Evolutionary conservation across 192 early-diverging fungal genomes (phyloP), one percentile per base, ranked within the genome.

Genomic region (Coemansia umbellata): DNA sequence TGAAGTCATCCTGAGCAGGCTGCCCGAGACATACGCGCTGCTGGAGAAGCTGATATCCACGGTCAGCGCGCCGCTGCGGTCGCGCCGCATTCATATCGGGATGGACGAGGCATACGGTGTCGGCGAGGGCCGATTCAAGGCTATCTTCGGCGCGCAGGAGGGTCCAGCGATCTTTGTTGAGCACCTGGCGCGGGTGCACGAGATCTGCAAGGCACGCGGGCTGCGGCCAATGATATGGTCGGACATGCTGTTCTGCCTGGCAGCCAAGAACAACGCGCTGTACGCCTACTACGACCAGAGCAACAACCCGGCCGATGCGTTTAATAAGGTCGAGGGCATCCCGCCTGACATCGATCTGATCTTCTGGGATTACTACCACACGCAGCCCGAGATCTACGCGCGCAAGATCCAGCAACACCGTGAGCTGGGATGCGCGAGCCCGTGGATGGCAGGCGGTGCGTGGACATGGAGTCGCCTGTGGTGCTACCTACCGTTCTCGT

Each of bases 331-430:
- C 22, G 47, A 50, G 18, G 67, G 74, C 23, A 69, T 92, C 35
- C 90, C 90, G 37, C 48, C 61, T 3, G 81, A 82, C 45, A 61
- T 87, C 10, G 82, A 87, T 23, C 72, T 91, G 27, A 82, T 92
- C 15, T 93, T 87, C 43, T 93, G 91, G 91, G 89, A 93, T 60
- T 93, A 92, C 55, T 92, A 91, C 58, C 89, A 91, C 60, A 86
- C 84, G 22, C 47, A 47, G 37, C 63, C 84, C 30, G 84, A 90
- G 48, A 77, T 82, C 1, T 93, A 93, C 63, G 51, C 77, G 4
- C 71, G 73, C 54, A 92, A 92, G 53, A 85, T 93, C 57, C 77
- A 85, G 56, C 89, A 92, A 54, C 91, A 93, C 50, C 79, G 86
- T 13, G 89, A 90, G 41, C 64, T 92, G 23, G 89, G 89, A 17